Evolutionary conservation across 108 stramenopile genomes (phyloP), one percentile per base, ranked within the genome.

Genomic region (Cafeteria roenbergensis): DNA sequence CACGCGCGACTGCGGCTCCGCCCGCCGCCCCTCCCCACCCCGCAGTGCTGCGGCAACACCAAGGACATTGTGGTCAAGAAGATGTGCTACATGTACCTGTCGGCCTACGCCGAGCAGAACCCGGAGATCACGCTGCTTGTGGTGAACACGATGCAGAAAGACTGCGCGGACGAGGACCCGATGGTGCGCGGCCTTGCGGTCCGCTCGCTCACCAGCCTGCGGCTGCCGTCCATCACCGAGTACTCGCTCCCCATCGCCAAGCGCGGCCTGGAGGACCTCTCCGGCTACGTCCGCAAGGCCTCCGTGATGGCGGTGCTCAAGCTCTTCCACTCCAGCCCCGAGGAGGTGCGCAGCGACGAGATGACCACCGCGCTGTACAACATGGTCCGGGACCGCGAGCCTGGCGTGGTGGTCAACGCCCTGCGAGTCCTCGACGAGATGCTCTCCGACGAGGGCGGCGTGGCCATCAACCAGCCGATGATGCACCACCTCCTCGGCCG

Each of bases 41-140:
- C n/a, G n/a, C n/a, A n/a, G n/a, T n/a, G n/a, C n/a, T n/a, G n/a
- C 22, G 17, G 20, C 68, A 57, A 80, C 64, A 95, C 94, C 33
- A 75, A 89, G 22, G 98, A 99, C 75, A 69, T 99, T 38, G 95
- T 99, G 55, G 89, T 99, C 61, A 99, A 99, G 75, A 99, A 99
- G 77, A 99, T 99, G 98, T 89, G 95, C 58, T 99, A 99, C 70
- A 81, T 96, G 51, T 99, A 93, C 71, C 78, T 99, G 34, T 88
- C 85, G 73, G 95, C 88, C 69, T 99, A 97, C 75, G 98, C 98
- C 38, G 75, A 81, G 50, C 77, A 86, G 34, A 90, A 95, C 68
- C 93, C 94, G 32, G 95, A 99, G 60, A 75, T 99, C 73, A 95
- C 95, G 24, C 89, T 93, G 70, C 97, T 99, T 92, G 94, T 92